A percentile compares a stretch with the other conserved stretches of the same genome.
Evolutionary conservation across 768 basidiomycete genomes (phyloP).

Genomic region (Phylloporus arenicola): DNA sequence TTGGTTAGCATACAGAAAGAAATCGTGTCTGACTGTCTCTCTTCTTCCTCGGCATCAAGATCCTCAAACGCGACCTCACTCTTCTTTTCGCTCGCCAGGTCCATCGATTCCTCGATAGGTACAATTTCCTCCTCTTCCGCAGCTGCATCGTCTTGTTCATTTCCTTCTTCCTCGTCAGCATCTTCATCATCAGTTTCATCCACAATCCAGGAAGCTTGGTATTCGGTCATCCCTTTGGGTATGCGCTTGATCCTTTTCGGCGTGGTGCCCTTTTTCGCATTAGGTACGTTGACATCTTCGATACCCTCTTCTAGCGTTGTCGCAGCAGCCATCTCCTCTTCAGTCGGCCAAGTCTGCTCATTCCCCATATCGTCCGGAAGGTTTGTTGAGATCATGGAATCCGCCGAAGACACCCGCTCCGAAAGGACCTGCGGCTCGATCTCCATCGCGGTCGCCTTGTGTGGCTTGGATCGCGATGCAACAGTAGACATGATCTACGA

Average conservation of each 20-base stretch:
- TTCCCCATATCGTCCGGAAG: slow-evolving; percentile 86
- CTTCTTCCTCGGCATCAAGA: slow-evolving; percentile 79
- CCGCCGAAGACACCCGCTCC: slow-evolving; percentile 63
- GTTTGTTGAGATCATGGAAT: slow-evolving; percentile 83
- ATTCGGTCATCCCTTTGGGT: slow-evolving; percentile 94
- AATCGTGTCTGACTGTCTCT: slow-evolving; percentile 60
- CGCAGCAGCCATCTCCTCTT: slow-evolving; percentile 78
- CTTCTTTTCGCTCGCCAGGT: slow-evolving; percentile 50
- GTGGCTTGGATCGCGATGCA: slow-evolving; percentile 30
- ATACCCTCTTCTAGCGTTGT: slow-evolving; percentile 15
- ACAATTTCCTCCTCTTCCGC: slow-evolving; percentile 60
- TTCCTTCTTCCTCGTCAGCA: slow-evolving; percentile 39
- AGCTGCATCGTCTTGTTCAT: slow-evolving; percentile 32
- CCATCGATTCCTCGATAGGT: slow-evolving; percentile 49
- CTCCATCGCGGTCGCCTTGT: slow-evolving; percentile 51
- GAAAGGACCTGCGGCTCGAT: slow-evolving; percentile 58
- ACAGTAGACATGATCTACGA: slow-evolving; percentile 68
- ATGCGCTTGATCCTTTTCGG: slow-evolving; percentile 76
- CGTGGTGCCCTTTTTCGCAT: slow-evolving; percentile 66
- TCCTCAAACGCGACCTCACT: slow-evolving; percentile 64
- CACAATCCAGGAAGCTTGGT: slow-evolving; percentile 95
- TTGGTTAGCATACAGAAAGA: not conserved
- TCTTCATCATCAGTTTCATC: slow-evolving; percentile 72
- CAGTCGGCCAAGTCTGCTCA: slow-evolving; percentile 98
- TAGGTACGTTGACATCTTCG: slow-evolving; percentile 41